Conservation (phyloP, 352 stramenopile species). For the Globisporangium mamillatum region DNA sequence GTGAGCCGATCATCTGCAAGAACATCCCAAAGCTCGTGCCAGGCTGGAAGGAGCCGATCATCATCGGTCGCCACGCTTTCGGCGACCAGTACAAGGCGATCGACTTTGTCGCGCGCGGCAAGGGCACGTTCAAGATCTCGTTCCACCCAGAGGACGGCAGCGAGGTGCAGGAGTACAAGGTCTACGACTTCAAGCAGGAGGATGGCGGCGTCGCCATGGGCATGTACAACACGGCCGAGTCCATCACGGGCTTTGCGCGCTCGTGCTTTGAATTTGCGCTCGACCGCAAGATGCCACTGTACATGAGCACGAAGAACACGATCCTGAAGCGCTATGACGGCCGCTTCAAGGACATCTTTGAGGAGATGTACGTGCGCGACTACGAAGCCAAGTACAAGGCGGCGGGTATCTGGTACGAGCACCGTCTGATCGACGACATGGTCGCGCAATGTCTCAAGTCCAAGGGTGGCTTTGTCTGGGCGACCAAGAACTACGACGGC, state of each 20-base stretch:
- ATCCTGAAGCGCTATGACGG: conserved; percentile 89
- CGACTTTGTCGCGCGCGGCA: conserved; percentile 71
- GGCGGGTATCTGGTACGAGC: conserved; percentile 77
- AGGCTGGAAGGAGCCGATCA: conserved; percentile 85
- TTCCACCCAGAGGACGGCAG: conserved; percentile 67
- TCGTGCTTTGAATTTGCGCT: conserved; percentile 70
- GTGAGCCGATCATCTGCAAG: conserved; percentile 84
- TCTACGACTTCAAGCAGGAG: conserved; percentile 80
- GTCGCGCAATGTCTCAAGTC: conserved; percentile 88
- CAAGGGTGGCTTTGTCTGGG: conserved; percentile 88
- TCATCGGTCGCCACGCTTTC: conserved; percentile 86
- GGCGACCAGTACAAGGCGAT: conserved; percentile 88
- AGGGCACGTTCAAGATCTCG: conserved; percentile 77
- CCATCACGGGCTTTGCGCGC: conserved; percentile 61
- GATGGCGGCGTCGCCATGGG: conserved; percentile 74
- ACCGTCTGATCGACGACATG: conserved; percentile 90
- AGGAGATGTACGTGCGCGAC: conserved; percentile 78
- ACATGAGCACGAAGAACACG: conserved; percentile 91
- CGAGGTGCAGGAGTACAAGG: conserved; percentile 51
- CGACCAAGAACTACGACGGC: conserved; percentile 91
- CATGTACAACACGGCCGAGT: conserved; percentile 91
- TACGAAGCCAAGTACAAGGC: conserved; percentile 77
- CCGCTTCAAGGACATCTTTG: conserved; percentile 89
- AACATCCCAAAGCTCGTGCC: conserved; percentile 87
- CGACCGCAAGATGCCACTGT: conserved; percentile 68